Percentiles rank a stretch among this genome's conserved stretches.
phyloP scores from a whole-genome alignment of 2,329 filamentous ascomycete species.

The Cladophialophora bantiana region DNA sequence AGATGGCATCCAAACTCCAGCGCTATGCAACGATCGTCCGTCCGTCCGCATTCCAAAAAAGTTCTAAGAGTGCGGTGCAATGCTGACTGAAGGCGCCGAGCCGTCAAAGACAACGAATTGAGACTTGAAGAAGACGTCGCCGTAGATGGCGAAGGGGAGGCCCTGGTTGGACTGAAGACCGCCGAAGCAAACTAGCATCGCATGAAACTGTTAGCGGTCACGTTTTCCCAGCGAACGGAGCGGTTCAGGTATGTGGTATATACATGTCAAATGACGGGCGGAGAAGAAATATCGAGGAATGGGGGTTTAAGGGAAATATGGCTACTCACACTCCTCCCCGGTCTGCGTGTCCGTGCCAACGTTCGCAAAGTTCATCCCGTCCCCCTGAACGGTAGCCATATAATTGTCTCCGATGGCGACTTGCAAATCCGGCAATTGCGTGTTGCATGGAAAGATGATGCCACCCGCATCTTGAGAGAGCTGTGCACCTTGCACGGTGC shows the following conservation, averaged over 20 bases:
- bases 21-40: neutral
- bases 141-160: constrained; percentile 63
- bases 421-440: constrained; percentile 61
- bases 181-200: constrained; percentile 60
- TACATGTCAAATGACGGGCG: neutral
- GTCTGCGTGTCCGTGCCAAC: constrained; percentile 54
- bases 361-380: constrained; percentile 63
- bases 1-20: neutral
- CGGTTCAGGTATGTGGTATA: no score
- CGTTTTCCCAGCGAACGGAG: neutral
- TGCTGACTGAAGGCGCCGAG: constrained; percentile 59
- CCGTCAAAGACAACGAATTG: constrained; percentile 68
- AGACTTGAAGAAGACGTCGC: constrained; percentile 67
- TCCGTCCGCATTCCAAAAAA: neutral
- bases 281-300: neutral
- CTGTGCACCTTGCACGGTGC: constrained; percentile 59
- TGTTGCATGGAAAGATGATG: constrained; percentile 65
- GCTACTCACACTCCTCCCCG: constrained; percentile 48
- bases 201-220: constrained; percentile 32
- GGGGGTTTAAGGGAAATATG: neutral
- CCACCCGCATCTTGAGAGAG: constrained; percentile 55
- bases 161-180: constrained; percentile 66
- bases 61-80: constrained; percentile 53
- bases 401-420: constrained; percentile 61
- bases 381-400: constrained; percentile 62